Percentiles rank a stretch among this genome's conserved stretches.
These are phyloP conservation scores for Pichia sp. DNA, from an alignment of 1,139 yeast genomes.

Conservation along the genomic window DNA sequence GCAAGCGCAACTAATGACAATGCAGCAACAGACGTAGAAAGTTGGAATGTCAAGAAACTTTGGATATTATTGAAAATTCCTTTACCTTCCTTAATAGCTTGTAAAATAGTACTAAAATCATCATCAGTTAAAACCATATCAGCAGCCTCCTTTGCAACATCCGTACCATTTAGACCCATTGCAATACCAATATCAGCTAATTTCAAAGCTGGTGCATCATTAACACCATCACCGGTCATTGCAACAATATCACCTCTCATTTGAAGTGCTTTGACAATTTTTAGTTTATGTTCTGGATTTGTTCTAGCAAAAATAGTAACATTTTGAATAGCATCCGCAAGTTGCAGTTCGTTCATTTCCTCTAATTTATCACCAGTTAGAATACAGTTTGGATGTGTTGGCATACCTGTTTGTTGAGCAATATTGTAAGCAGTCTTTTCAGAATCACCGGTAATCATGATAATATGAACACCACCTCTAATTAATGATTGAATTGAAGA, in stretches of 20 bases:
- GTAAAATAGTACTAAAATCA: constrained; percentile 85
- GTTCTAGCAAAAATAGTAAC: constrained; percentile 94
- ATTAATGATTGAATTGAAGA: constrained; percentile 64
- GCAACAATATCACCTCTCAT: constrained; percentile 93
- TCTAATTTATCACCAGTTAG: constrained; percentile 82
- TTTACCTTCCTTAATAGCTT: constrained; percentile 94
- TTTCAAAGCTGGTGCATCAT: constrained; percentile 98
- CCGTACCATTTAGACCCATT: constrained; percentile 96
- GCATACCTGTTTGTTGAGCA: constrained; percentile 90
- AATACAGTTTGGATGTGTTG: constrained; percentile 58
- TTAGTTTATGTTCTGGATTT: constrained; percentile 91
- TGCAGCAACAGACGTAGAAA: constrained; percentile 94
- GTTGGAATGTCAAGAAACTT: constrained; percentile 87
- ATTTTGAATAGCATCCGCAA: constrained; percentile 67
- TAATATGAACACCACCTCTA: constrained; percentile 90
- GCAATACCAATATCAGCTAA: constrained; percentile 96
- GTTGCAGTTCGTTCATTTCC: constrained; percentile 56
- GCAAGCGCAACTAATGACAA: constrained; percentile 80
- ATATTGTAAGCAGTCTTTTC: constrained; percentile 89
- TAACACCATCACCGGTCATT: constrained; percentile 99
- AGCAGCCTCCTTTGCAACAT: constrained; percentile 97
- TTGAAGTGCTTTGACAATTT: constrained; percentile 87
- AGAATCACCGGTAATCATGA: constrained; percentile 96
- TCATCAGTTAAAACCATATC: constrained; percentile 97
- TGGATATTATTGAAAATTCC: constrained; percentile 93